Conservation (phyloP, 768 basidiomycete species). For the Chlorophyllum brunneum region DNA sequence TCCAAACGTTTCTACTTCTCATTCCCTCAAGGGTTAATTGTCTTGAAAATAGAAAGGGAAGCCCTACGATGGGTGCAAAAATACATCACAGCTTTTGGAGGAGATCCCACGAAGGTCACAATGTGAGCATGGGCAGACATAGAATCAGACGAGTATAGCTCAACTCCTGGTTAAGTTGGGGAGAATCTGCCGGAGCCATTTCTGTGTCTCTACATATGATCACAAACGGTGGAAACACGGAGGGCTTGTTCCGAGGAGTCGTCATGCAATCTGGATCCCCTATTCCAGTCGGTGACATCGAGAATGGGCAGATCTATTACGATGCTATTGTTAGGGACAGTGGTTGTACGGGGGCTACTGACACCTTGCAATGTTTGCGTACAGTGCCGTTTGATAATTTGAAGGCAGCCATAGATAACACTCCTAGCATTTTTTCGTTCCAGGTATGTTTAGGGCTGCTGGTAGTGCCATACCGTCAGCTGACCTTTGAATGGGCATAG, state of each 20-base stretch:
- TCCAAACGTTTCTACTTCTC: not conserved
- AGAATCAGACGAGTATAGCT: conserved; percentile 4
- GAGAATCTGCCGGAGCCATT: conserved; percentile 48
- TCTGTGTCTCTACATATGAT: conserved; percentile 50
- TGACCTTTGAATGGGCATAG: conserved; percentile 35
- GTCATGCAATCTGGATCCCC: conserved; percentile 51
- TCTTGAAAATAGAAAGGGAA: not conserved
- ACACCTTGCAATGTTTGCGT: conserved; percentile 40
- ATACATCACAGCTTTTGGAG: conserved; percentile 61
- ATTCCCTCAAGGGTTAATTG: not conserved
- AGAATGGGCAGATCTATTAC: conserved; percentile 41
- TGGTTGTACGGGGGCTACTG: conserved; percentile 26
- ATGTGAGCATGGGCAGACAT: conserved; percentile 33
- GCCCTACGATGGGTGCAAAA: conserved; percentile 47
- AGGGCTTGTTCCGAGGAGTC: conserved; percentile 44
- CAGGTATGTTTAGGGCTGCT: conserved; percentile 25
- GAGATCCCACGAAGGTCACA: conserved; percentile 58
- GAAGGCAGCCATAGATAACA: conserved; percentile 34
- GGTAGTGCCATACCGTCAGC: not conserved
- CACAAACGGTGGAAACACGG: conserved; percentile 38
- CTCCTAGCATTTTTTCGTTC: conserved; percentile 35
- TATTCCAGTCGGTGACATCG: conserved; percentile 39
- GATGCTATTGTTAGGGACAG: conserved; percentile 35
- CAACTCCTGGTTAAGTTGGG: conserved; percentile 26
- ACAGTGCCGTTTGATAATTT: conserved; percentile 31